Evolutionary conservation across 805 yeast species (phyloP).

Genomic region (Schwanniomyces polymorphus): DNA sequence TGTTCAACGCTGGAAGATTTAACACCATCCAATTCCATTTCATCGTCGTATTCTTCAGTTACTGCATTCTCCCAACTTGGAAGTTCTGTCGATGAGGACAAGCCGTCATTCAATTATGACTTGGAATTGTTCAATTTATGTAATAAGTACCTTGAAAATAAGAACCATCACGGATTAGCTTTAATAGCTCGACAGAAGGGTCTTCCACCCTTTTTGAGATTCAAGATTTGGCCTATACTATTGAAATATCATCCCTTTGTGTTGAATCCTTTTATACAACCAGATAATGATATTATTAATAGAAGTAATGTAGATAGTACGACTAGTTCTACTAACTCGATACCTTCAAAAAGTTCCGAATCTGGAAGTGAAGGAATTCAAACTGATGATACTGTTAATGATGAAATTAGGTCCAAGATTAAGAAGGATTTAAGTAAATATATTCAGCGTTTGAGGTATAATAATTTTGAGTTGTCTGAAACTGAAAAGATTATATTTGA

Average conservation of each 20-base stretch:
- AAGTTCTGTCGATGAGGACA: constrained; percentile 7
- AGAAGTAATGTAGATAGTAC: constrained; percentile 10
- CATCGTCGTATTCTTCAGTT: neutral
- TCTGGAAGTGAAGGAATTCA: neutral
- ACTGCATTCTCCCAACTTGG: neutral
- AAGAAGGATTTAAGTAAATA: constrained; percentile 62
- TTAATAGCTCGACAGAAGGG: constrained; percentile 80
- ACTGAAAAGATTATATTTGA: constrained; percentile 55
- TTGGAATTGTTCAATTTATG: constrained; percentile 53
- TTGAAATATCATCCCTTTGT: constrained; percentile 85
- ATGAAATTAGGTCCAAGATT: constrained; percentile 34
- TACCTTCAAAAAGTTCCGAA: neutral
- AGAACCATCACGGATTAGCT: constrained; percentile 76
- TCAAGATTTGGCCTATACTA: constrained; percentile 81
- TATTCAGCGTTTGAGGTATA: constrained; percentile 45
- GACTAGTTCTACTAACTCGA: neutral
- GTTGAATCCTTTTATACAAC: constrained; percentile 66
- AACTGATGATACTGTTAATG: neutral
- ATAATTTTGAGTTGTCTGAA: constrained; percentile 26
- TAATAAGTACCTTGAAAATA: constrained; percentile 51
- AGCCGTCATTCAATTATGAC: constrained; percentile 35
- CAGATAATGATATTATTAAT: constrained; percentile 45
- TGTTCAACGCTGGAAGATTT: neutral
- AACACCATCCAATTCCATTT: neutral
- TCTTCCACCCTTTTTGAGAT: constrained; percentile 78